These are phyloP conservation scores for Phialophora macrospora DNA, from an alignment of 2,329 filamentous ascomycete species.

Conservation along the genomic window DNA sequence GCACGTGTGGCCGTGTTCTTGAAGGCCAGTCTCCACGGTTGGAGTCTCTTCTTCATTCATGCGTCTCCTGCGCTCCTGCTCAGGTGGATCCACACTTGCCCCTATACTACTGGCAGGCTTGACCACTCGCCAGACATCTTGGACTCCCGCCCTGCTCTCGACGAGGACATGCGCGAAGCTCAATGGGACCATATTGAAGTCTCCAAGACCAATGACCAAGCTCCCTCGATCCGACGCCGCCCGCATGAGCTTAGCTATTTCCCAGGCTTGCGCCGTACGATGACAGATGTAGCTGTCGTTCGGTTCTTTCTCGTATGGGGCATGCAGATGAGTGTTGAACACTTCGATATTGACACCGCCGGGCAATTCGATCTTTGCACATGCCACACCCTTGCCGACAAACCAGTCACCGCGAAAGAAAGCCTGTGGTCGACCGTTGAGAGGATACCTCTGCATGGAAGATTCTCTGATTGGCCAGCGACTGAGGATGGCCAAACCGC, in stretches of 20 bases:
- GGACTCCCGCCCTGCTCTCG: slow-evolving; percentile 74
- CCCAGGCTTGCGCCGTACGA: slow-evolving; percentile 90
- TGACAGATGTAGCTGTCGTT: slow-evolving; percentile 88
- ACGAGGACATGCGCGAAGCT: slow-evolving; percentile 85
- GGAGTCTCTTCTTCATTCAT: slow-evolving; percentile 56
- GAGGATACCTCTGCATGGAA: slow-evolving; percentile 81
- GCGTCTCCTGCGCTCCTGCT: slow-evolving; percentile 67
- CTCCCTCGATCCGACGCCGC: slow-evolving; percentile 79
- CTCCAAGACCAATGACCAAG: slow-evolving; percentile 82
- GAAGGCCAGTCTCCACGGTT: slow-evolving; percentile 75
- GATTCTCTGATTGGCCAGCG: slow-evolving; percentile 92
- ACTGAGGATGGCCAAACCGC: slow-evolving; percentile 84
- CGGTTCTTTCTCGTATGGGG: slow-evolving; percentile 80
- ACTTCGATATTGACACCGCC: slow-evolving; percentile 69
- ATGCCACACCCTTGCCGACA: slow-evolving; percentile 91
- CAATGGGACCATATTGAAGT: slow-evolving; percentile 95
- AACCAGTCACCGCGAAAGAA: slow-evolving; percentile 95
- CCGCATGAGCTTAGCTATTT: slow-evolving; percentile 86
- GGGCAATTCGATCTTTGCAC: slow-evolving; percentile 66
- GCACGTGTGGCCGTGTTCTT: slow-evolving; percentile 83
- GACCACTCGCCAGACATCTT: slow-evolving; percentile 81
- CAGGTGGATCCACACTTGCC: slow-evolving; percentile 68
- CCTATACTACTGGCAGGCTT: slow-evolving; percentile 85
- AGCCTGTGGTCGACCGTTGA: slow-evolving; percentile 90
- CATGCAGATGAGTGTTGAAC: slow-evolving; percentile 90